Conservation (phyloP, 805 yeast species). For the Kluyveromyces siamensis region DNA sequence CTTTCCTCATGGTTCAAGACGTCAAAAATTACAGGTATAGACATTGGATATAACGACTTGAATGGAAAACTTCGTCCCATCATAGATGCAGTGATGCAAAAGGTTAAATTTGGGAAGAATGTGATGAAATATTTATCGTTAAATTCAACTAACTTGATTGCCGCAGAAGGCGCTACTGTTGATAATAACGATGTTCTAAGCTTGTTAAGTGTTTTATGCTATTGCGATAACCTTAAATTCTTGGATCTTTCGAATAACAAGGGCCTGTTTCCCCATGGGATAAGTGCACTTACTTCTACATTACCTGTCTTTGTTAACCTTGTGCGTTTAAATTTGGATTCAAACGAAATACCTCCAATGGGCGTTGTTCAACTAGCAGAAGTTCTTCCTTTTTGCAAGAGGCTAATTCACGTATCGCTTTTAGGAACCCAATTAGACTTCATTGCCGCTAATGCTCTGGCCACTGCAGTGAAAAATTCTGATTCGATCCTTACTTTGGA, state of each 20-base stretch:
- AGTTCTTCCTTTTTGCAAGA: slow-evolving; percentile 58
- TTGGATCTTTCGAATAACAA: slow-evolving; percentile 76
- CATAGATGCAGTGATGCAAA: slow-evolving; percentile 16
- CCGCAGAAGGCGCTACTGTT: slow-evolving; percentile 34
- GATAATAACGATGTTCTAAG: slow-evolving; percentile 23
- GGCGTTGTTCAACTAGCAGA: slow-evolving; percentile 60
- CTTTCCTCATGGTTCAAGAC: slow-evolving; percentile 51
- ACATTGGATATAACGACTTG: slow-evolving; percentile 74
- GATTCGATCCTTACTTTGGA: slow-evolving; percentile 57
- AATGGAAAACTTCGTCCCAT: slow-evolving; percentile 28
- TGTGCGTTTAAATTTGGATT: slow-evolving; percentile 61
- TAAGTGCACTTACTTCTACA: slow-evolving; percentile 43
- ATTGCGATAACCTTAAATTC: slow-evolving; percentile 51
- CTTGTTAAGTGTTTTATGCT: slow-evolving; percentile 41
- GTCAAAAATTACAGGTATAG: slow-evolving; percentile 53
- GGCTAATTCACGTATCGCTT: slow-evolving; percentile 57
- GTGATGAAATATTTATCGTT: slow-evolving; percentile 46
- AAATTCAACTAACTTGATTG: slow-evolving; percentile 54
- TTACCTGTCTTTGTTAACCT: slow-evolving; percentile 64
- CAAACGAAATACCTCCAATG: slow-evolving; percentile 48
- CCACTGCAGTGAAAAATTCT: slow-evolving; percentile 57
- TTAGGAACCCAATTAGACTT: slow-evolving; percentile 57
- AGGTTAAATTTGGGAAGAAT: slow-evolving; percentile 17
- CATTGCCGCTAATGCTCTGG: slow-evolving; percentile 53
- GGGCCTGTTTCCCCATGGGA: slow-evolving; percentile 52